These are phyloP conservation scores for Aspergillus bridgeri DNA, from an alignment of 495 filamentous ascomycete genomes.

Conservation along the genomic window DNA sequence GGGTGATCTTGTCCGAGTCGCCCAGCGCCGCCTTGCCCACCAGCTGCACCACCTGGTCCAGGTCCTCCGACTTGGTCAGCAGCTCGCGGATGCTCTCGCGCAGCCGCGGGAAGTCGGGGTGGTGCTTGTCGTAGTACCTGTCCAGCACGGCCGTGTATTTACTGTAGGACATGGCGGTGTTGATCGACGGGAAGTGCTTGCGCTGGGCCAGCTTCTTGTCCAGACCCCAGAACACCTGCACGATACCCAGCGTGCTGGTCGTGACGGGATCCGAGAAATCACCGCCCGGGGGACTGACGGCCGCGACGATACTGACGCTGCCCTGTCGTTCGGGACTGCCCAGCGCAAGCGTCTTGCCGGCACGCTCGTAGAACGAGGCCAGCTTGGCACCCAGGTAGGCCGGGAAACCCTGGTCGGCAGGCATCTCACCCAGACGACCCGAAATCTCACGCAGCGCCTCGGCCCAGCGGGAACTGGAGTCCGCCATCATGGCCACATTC, in stretches of 20 bases:
- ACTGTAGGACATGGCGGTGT: slow-evolving; percentile 92
- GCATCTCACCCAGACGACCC: slow-evolving; percentile 98
- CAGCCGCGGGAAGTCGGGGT: slow-evolving; percentile 89
- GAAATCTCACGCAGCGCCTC: slow-evolving; percentile 98
- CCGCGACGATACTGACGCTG: slow-evolving; percentile 96
- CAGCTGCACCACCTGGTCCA: slow-evolving; percentile 98
- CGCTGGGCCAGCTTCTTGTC: slow-evolving; percentile 99
- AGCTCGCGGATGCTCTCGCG: slow-evolving; percentile 91
- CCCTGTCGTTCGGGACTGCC: slow-evolving; percentile 85
- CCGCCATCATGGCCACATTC: slow-evolving; percentile 99
- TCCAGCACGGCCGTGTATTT: slow-evolving; percentile 89
- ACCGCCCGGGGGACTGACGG: slow-evolving; percentile 94
- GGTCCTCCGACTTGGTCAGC: slow-evolving; percentile 88
- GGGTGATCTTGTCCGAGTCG: slow-evolving; percentile 96
- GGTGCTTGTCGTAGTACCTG: slow-evolving; percentile 87
- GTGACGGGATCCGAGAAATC: slow-evolving; percentile 99
- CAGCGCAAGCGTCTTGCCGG: slow-evolving; percentile 77
- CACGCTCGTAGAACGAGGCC: slow-evolving; percentile 98
- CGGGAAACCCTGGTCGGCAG: slow-evolving; percentile 98
- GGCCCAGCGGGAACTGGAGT: slow-evolving; percentile 97
- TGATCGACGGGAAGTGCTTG: slow-evolving; percentile 99
- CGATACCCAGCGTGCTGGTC: slow-evolving; percentile 88
- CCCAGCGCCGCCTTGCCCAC: slow-evolving; percentile 96
- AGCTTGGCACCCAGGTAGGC: slow-evolving; percentile 96
- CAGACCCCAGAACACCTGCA: slow-evolving; percentile 99